Conservation (phyloP, 2,329 filamentous ascomycete species). For the Ascochyta pisi region DNA sequence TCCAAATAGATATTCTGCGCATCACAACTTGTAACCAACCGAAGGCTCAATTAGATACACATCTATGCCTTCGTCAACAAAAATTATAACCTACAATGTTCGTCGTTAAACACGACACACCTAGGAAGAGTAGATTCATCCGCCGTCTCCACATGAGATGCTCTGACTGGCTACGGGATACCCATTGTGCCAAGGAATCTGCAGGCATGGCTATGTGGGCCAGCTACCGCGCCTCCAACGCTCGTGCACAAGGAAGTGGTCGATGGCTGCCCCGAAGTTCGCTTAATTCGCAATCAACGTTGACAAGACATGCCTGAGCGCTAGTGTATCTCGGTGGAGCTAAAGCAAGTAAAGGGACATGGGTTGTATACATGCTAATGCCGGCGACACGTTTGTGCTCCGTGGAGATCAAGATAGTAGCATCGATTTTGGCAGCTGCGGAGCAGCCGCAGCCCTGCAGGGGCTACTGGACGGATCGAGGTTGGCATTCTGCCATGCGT, state of each 20-base stretch:
- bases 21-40: not conserved
- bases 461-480: slow-evolving; percentile 9
- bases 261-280: slow-evolving; percentile 1
- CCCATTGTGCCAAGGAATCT: not conserved
- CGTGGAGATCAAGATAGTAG: slow-evolving; percentile 20
- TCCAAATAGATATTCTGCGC: not conserved
- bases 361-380: slow-evolving; percentile 11
- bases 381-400: slow-evolving; percentile 9
- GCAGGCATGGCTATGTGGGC: not conserved
- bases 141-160: not conserved
- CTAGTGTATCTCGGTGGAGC: slow-evolving; percentile 1
- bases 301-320: not conserved
- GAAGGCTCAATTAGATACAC: not conserved
- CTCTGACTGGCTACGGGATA: not conserved
- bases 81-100: not conserved
- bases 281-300: not conserved
- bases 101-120: not conserved
- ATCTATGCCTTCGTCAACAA: not conserved
- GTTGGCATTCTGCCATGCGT: slow-evolving; percentile 17
- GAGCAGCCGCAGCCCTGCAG: slow-evolving; percentile 12
- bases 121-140: not conserved
- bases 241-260: slow-evolving; percentile 5
- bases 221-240: slow-evolving; percentile 5
- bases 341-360: not conserved
- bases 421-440: slow-evolving; percentile 6